These are phyloP conservation scores for Acanthamoeba healyi DNA, from an alignment of 208 protist genomes.

Conservation along the genomic window DNA sequence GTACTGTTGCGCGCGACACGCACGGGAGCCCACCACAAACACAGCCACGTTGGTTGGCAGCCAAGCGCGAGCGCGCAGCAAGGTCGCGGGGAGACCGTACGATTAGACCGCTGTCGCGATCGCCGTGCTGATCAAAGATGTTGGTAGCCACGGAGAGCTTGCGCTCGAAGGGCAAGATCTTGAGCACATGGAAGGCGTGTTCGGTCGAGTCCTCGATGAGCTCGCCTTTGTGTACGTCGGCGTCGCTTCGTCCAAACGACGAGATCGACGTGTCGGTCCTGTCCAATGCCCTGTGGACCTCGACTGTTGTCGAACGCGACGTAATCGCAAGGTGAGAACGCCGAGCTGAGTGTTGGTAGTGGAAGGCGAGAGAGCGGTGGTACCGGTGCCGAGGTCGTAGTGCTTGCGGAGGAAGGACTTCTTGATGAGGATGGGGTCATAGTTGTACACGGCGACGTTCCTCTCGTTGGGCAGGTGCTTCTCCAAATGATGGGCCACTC, in stretches of 20 bases:
- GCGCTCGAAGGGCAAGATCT: background rate
- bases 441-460: slow-evolving; percentile 21
- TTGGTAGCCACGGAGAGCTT: slow-evolving; percentile 51
- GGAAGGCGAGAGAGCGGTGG: background rate
- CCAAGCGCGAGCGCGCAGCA: no score
- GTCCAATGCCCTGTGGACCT: slow-evolving; percentile 32
- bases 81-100: no score
- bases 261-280: slow-evolving; percentile 14
- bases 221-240: background rate
- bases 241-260: background rate
- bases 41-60: no score
- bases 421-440: slow-evolving; percentile 30
- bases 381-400: slow-evolving; percentile 11
- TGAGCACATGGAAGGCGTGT: slow-evolving; percentile 39
- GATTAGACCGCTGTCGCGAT: background rate
- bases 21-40: no score
- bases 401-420: slow-evolving; percentile 49
- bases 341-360: background rate
- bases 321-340: background rate
- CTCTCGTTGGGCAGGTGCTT: slow-evolving; percentile 43
- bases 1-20: no score
- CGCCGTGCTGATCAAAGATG: background rate
- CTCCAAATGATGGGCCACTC: background rate
- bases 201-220: slow-evolving; percentile 42
- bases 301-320: background rate